Percentiles rank a stretch among this genome's conserved stretches.
These are phyloP conservation scores for Claviceps sp. DNA, from an alignment of 2,329 filamentous ascomycete genomes.

Conservation along the genomic window DNA sequence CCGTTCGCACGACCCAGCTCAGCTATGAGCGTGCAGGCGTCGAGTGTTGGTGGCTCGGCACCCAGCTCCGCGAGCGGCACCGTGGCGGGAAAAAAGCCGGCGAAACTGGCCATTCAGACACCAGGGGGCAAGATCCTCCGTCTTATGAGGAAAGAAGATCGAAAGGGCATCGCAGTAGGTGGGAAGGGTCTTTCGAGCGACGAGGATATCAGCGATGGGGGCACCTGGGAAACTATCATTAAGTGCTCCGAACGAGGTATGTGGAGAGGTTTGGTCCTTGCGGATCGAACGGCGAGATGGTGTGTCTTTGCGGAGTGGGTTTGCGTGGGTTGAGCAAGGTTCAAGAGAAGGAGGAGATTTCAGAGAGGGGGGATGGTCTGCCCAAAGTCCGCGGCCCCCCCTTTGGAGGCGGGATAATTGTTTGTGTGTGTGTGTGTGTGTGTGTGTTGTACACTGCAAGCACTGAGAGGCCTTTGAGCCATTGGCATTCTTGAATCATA, in stretches of 20 bases:
- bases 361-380: too few relatives aligned
- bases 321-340: constrained; percentile 31
- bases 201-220: constrained; percentile 54
- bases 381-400: too few relatives aligned
- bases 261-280: constrained; percentile 71
- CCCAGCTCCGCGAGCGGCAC: constrained; percentile 40
- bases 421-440: too few relatives aligned
- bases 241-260: constrained; percentile 73
- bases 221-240: constrained; percentile 80
- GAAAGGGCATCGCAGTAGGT: constrained; percentile 37
- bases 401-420: too few relatives aligned
- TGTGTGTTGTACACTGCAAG: too few relatives aligned
- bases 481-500: too few relatives aligned
- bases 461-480: too few relatives aligned
- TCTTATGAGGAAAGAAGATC: constrained; percentile 68
- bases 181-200: constrained; percentile 27
- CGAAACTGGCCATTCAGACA: constrained; percentile 89
- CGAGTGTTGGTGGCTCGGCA: constrained; percentile 43
- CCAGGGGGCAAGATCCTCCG: constrained; percentile 90
- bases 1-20: constrained; percentile 49
- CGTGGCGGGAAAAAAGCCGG: constrained; percentile 62
- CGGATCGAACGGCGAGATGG: constrained; percentile 74
- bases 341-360: constrained; percentile 8
- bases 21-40: constrained; percentile 50
- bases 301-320: constrained; percentile 88